Base-by-base conservation (phyloP, 257 asterid genomes). In the Henckelia pumila region DNA sequence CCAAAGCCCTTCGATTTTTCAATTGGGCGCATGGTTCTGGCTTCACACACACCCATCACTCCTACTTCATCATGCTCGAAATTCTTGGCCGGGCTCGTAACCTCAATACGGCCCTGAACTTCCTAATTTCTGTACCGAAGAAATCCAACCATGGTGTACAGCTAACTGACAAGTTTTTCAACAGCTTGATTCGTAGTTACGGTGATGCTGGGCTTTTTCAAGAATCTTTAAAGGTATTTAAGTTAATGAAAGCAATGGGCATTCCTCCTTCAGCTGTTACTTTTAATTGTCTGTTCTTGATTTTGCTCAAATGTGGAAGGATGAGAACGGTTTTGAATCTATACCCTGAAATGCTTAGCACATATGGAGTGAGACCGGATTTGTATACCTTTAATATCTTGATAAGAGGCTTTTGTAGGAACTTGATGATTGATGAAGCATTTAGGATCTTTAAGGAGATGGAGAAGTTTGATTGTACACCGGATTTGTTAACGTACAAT, bases 271-370 rank as follows among this genome's bases (percentile, higher is more conserved):
- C 98, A 10, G 72, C 73, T 29, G 69, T 85, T 53, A 92, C 98
- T 1, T 92, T 89, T 35, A 89, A 89, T 73, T 53, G 77, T 9
- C 69, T 89, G 71, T 83, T 89, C 63, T 28, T 50, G 19, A 77
- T 89, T 64, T 59, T 92, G 86, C 73, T 89, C n/a, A 85, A 84
- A 67, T 79, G 88, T 81, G 96, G 96, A 24, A 78, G 96, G 61
- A 69, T 77, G 0, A 88, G 92, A 0, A 74, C 79, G 75, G 91
- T 80, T 20, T 81, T 73, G 33, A 76, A 83, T 62, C 37, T 89
- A 89, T 89, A 65, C 68, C 89, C 87, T 76, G 96, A 92, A 82
- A 87, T 92, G 96, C 96, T 87, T 21, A 81, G 58, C 81, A 92
- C 95, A 2, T 92, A 56, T 37, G 96, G 98, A 0, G 95, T 79